Conservation (phyloP, 352 stramenopile genomes). For the Phytophthora multivora region DNA sequence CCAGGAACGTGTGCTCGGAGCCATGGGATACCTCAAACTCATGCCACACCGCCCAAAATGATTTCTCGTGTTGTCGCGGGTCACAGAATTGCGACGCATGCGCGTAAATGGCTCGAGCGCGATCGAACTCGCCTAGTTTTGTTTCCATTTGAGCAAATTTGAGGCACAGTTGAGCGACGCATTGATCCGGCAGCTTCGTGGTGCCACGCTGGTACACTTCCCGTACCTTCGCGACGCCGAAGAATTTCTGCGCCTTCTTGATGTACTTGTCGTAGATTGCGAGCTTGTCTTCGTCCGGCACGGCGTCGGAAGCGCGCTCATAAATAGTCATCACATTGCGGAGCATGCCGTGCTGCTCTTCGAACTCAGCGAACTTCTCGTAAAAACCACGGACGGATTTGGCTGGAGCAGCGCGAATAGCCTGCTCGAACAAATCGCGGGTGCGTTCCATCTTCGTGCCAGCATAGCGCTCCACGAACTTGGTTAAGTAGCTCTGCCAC, state of each 20-base stretch:
- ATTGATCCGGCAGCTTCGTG: constrained; percentile 91
- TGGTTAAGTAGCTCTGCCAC: constrained; percentile 95
- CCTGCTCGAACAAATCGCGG: constrained; percentile 97
- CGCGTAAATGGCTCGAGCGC: constrained; percentile 94
- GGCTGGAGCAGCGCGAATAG: constrained; percentile 79
- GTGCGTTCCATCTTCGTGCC: constrained; percentile 97
- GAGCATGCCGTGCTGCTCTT: constrained; percentile 96
- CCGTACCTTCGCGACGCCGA: constrained; percentile 95
- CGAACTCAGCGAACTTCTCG: constrained; percentile 93
- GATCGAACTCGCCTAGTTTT: constrained; percentile 96
- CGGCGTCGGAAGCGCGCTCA: constrained; percentile 90
- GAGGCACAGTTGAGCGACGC: constrained; percentile 92
- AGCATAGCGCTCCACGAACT: constrained; percentile 96
- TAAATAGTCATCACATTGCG: constrained; percentile 97
- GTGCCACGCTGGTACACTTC: constrained; percentile 98
- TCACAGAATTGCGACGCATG: constrained; percentile 98
- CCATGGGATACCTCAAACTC: constrained; percentile 97
- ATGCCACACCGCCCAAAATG: constrained; percentile 97
- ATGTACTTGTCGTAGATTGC: constrained; percentile 96
- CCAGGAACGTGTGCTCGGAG: constrained; percentile 97
- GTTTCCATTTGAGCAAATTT: constrained; percentile 97
- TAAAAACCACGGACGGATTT: constrained; percentile 89
- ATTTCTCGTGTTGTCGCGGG: constrained; percentile 90
- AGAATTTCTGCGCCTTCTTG: constrained; percentile 95
- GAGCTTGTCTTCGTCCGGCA: constrained; percentile 90